Base-by-base conservation (phyloP, 768 basidiomycete genomes). In the Suillus cothurnatus region DNA sequence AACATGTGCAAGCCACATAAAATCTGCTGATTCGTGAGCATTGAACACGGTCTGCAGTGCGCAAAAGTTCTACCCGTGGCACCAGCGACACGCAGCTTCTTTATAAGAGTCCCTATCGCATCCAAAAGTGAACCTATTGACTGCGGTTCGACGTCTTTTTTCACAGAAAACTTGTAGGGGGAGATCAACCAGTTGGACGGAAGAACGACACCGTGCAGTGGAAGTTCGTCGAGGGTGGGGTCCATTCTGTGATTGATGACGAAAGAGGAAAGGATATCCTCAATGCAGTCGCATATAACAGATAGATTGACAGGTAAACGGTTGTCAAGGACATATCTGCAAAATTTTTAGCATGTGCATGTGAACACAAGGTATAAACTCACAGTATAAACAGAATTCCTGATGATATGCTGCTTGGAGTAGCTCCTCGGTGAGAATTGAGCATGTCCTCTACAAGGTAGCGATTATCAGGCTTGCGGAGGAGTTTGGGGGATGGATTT, bases 101-200 rank as follows among this genome's bases (percentile, higher is more conserved):
- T 69, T 57, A 81, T 64, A 2, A 80, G 56, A 26, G 58, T 38
- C n/a, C 28, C 65, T 43, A 82, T 64, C 7, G 26, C 64, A 14
- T 56, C 41, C 31, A 75, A 65, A 2, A 78, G 65, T 1, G 61
- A 28, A 6, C 50, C 0, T 0, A 71, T 3, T 15, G 68, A 19
- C 19, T 31, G 17, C 43, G 64, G 55, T 28, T 17, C 11, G 45
- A 66, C 39, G 9, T 66, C 60, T 64, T 70, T 70, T 41, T 67
- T 50, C 0, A 2, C n/a, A 14, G 41, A 73, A 60, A 70, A 67
- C 61, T 66, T 68, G 12, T 64, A 61, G 58, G 69, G 52, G 32
- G 41, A 23, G n/a, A 76, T 49, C 32, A 87, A 69, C 87, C 87
- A 90, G 63, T 81, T 82, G 1, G 80, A 80, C 0, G 88, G 88